Percentiles rank a stretch among this genome's conserved stretches.
Evolutionary conservation across 2,329 filamentous ascomycete species (phyloP).

Genomic region (Pezicula radicicola): DNA sequence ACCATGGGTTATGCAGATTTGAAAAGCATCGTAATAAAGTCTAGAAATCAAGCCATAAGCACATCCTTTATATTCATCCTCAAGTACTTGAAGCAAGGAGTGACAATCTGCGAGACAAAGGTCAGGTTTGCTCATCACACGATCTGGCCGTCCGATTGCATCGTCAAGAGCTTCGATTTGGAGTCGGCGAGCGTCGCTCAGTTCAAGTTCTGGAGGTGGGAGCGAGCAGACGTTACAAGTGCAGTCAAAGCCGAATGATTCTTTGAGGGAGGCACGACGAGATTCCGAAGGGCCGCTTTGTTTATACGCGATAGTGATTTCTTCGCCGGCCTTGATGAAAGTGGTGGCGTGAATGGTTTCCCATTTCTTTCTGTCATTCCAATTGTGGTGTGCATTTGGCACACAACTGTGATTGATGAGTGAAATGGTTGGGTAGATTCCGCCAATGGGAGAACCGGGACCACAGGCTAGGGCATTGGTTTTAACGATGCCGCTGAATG

Average conservation of each 20-base stretch:
- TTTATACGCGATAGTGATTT: conserved; percentile 20
- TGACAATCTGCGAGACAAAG: conserved; percentile 27
- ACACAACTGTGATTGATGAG: conserved; percentile 24
- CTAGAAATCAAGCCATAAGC: conserved; percentile 25
- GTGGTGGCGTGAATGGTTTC: conserved; percentile 19
- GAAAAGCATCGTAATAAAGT: conserved; percentile 39
- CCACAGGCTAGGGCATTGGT: conserved; percentile 25
- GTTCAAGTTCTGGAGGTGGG: conserved; percentile 17
- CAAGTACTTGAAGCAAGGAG: conserved; percentile 22
- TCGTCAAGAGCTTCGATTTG: conserved; percentile 30
- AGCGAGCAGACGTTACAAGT: conserved; percentile 28
- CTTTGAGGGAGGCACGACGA: conserved; percentile 21
- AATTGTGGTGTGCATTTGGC: conserved; percentile 22
- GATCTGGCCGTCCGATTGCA: conserved; percentile 28
- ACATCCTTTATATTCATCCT: conserved; percentile 21
- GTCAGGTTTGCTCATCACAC: conserved; percentile 21
- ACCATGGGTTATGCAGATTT: conserved; percentile 37
- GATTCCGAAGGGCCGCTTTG: conserved; percentile 13
- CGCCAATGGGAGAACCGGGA: conserved; percentile 13
- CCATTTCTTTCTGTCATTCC: conserved; percentile 15
- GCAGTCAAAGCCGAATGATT: conserved; percentile 33
- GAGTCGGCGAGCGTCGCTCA: conserved; percentile 28
- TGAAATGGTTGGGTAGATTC: conserved; percentile 19
- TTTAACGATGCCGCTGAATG: conserved; percentile 20
- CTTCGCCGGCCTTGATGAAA: conserved; percentile 14